These are phyloP conservation scores for Aristolochia contorta DNA, from an alignment of 164 flowering plant species.

Conservation along the genomic window DNA sequence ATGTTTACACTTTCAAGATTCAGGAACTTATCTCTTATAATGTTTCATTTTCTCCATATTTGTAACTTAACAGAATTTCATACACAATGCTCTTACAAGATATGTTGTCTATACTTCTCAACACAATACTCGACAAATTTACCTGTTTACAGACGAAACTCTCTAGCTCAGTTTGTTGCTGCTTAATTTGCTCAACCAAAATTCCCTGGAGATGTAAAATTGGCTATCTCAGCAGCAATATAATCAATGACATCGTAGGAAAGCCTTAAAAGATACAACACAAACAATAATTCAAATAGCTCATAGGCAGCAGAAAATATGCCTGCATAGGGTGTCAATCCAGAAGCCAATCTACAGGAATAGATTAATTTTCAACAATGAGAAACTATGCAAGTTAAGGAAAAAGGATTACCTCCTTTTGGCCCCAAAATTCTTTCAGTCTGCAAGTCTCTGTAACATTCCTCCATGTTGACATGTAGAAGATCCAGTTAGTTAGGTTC, in stretches of 20 bases:
- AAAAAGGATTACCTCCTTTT: conserved; percentile 27
- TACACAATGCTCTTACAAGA: neutral
- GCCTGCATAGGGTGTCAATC: neutral
- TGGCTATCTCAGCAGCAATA: neutral
- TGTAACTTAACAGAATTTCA: neutral
- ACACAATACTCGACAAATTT: neutral
- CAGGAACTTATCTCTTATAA: neutral
- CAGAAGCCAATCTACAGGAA: neutral
- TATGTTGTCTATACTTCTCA: neutral
- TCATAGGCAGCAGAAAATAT: neutral
- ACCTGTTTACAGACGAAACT: conserved; percentile 20
- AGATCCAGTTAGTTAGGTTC: no score
- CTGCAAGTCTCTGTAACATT: conserved; percentile 21
- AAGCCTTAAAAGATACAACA: neutral
- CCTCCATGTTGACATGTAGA: conserved; percentile 26
- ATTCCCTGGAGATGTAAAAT: conserved; percentile 15
- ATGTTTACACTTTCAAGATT: neutral
- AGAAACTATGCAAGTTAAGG: neutral
- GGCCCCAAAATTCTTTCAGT: conserved; percentile 22
- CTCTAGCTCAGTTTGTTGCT: conserved; percentile 15
- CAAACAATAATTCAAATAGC: neutral
- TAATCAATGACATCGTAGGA: neutral
- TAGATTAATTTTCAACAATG: no score
- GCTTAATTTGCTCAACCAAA: conserved; percentile 23
- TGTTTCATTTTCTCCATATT: neutral